These are phyloP conservation scores for Solanum corneliomulleri DNA, from an alignment of 257 asterid species.

Conservation along the genomic window DNA sequence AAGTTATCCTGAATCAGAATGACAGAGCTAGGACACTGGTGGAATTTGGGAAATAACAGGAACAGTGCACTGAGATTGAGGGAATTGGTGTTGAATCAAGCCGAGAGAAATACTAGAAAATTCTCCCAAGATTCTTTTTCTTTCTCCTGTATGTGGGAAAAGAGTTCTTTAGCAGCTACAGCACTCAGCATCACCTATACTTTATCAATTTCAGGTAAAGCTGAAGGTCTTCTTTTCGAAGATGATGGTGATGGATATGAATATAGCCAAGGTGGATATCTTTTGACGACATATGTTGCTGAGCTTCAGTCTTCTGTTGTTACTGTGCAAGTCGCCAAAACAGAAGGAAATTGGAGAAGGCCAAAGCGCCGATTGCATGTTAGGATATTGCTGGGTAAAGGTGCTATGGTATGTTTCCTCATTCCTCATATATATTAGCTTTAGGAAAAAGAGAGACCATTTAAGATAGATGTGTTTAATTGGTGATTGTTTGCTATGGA, in stretches of 20 bases:
- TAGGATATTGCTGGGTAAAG: slow-evolving; percentile 56
- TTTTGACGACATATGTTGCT: slow-evolving; percentile 77
- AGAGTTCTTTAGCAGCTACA: neutral
- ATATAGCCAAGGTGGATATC: slow-evolving; percentile 53
- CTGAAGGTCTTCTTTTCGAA: slow-evolving; percentile 78
- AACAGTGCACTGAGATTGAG: neutral
- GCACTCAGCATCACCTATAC: neutral
- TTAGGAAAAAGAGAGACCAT: neutral
- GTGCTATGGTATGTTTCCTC: slow-evolving; percentile 50
- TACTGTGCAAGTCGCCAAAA: slow-evolving; percentile 51
- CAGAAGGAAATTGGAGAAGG: slow-evolving; percentile 79
- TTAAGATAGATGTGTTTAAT: neutral
- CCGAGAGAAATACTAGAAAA: neutral
- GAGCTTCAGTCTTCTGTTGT: slow-evolving; percentile 57
- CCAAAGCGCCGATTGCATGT: slow-evolving; percentile 76
- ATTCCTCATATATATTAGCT: neutral
- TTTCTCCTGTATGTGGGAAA: neutral
- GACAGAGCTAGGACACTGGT: neutral
- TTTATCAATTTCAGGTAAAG: slow-evolving; percentile 48
- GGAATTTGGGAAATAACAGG: neutral
- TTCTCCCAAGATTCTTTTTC: neutral
- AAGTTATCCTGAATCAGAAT: neutral
- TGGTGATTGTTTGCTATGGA: neutral
- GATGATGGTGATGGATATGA: slow-evolving; percentile 93
- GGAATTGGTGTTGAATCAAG: neutral